Base-by-base conservation (phyloP, 2,329 filamentous ascomycete genomes). In the Cordyceps militaris region DNA sequence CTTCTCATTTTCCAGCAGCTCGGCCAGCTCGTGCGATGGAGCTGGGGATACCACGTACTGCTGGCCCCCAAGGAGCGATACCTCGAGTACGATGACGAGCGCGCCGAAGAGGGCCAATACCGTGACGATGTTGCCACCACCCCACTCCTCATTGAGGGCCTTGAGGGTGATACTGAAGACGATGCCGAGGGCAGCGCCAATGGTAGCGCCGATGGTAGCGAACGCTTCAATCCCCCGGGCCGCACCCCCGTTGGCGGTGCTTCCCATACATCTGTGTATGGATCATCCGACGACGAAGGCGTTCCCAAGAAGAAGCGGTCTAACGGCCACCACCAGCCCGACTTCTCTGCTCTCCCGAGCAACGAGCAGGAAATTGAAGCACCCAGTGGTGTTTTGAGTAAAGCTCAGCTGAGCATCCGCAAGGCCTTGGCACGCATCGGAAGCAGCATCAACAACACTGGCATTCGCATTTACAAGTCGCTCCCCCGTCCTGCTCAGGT, bases 1-100 rank as follows among this genome's bases (percentile, higher is more conserved):
- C 81, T 99, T 11, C 80, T 99, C 61, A 95, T 99, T 64, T 99
- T 99, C 75, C 94, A 99, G 74, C 94, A 99, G 71, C 83, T 99
- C 3, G 94, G 94, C 23, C 94, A 99, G 73, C 78, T 97, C 26
- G 86, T 99, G 21, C 84, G 94, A 59, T 99, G 94, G 94, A 97
- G 90, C 62, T 99, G 94, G 94, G 94, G 94, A 11, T 97, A 96
- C 71, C 91, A 96, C 66, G 86, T 97, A 38, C 79, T 99, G 19
- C 78, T 99, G n/a, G 92, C 92, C 19, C 91, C 93, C 19, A 88
- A 90, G 63, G 84, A 87, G 50, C 82, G 82, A 61, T 90, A 89
- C 66, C 76, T 80, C 13, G 84, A 88, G 55, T 86, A 88, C 59
- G 78, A 82, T 51, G 66, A 79, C 34, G 74, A 82, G 59, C 70